Base-by-base conservation (phyloP, 805 yeast genomes). In the Kregervanrija fluxuum region DNA sequence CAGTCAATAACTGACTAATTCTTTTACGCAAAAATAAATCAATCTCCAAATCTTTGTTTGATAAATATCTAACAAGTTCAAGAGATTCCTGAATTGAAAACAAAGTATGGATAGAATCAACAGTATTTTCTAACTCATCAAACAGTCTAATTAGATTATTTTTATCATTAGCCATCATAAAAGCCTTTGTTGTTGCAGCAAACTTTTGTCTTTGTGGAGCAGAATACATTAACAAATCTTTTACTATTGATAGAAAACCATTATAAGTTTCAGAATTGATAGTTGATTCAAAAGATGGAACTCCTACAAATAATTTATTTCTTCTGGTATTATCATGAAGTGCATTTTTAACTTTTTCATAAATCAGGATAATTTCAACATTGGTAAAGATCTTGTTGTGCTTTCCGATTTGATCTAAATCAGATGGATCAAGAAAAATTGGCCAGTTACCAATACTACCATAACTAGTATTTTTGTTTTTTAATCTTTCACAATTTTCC, bases 391-490 rank as follows among this genome's bases (percentile, higher is more conserved):
- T 65, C 41, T 80, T 69, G 44, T 74, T 73, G 11, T 73, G 68
- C 10, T 65, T 56, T 78, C 53, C 40, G 41, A 80, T 79, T 49
- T 77, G 74, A 49, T 85, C 78, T 8, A 46, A 48, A n/a, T 40
- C 42, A 16, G 81, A 68, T 54, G 87, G 95, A 40, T 77, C 59
- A 1, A 89, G 61, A 88, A 95, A 90, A 0, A 96, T 95, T 2
- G 96, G 96, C 97, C 96, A 90, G 14, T 67, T 66, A 12, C 63
- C 55, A 8, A 55, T 61, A 2, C 85, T 74, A 1, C 95, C 93
- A 62, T 87, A 89, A 2, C 75, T 37, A 5, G 11, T 9, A 14
- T 15, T 31, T 11, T 17, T 66, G 11, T 64, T 62, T 11, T 66
- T 62, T 37, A 75, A 72, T 52, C 74, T 71, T 31, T 68, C 9